Evolutionary conservation across 768 basidiomycete species (phyloP).

Genomic region (Thelephora ganbajun): DNA sequence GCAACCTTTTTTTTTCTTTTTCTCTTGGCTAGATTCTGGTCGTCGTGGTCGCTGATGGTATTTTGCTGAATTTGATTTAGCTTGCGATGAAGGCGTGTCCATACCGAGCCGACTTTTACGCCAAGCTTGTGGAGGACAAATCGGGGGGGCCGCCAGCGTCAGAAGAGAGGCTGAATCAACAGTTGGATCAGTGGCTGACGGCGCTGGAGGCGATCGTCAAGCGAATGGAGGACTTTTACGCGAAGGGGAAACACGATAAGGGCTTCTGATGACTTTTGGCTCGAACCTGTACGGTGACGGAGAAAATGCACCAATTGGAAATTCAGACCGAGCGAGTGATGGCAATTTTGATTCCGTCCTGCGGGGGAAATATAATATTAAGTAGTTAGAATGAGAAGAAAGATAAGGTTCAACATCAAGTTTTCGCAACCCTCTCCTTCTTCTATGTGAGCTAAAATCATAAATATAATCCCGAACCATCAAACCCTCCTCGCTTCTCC

Average conservation of each 20-base stretch:
- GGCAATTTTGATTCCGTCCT: too few species aligned
- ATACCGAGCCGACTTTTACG: conserved; percentile 42
- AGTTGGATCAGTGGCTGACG: conserved; percentile 38
- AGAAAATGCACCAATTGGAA: too few species aligned
- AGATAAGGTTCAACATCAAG: neutral
- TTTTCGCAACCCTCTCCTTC: neutral
- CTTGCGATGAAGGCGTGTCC: conserved; percentile 59
- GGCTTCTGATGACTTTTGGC: conserved; percentile 20
- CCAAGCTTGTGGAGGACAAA: conserved; percentile 32
- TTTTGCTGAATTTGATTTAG: conserved; percentile 16
- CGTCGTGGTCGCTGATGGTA: neutral
- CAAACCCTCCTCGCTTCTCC: conserved; percentile 3
- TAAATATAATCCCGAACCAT: neutral
- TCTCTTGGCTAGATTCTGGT: neutral
- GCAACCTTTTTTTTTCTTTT: neutral
- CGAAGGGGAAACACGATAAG: conserved; percentile 25
- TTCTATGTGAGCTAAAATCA: neutral
- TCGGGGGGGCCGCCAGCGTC: conserved; percentile 22
- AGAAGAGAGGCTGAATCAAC: conserved; percentile 28
- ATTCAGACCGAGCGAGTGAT: too few species aligned
- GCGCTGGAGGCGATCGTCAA: conserved; percentile 35
- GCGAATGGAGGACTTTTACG: conserved; percentile 33
- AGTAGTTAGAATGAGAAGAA: too few species aligned
- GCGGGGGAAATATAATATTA: too few species aligned
- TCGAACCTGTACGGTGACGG: too few species aligned